phyloP scores from a whole-genome alignment of 805 yeast genomes.

The Candida ortonii region DNA sequence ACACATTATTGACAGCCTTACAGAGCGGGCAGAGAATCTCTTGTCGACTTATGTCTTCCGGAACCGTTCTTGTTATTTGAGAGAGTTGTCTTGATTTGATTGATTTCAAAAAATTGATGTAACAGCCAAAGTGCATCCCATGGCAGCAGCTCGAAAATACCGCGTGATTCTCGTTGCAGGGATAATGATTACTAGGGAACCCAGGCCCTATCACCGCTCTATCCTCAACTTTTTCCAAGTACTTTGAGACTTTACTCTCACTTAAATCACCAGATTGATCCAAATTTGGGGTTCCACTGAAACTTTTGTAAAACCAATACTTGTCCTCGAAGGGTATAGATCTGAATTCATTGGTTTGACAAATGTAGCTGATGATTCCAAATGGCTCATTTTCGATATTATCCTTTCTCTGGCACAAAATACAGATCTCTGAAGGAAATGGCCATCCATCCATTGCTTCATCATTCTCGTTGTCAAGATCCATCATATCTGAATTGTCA shows the following conservation, averaged over 20 bases:
- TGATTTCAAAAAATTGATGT: constrained; percentile 58
- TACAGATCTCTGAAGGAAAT: constrained; percentile 73
- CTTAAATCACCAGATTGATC: constrained; percentile 23
- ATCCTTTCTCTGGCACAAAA: constrained; percentile 77
- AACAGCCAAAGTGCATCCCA: constrained; percentile 85
- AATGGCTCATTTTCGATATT: constrained; percentile 57
- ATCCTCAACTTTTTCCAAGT: constrained; percentile 36
- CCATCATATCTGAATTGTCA: constrained; percentile 32
- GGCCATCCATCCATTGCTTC: constrained; percentile 49
- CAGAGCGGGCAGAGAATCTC: constrained; percentile 91
- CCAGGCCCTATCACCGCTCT: constrained; percentile 66
- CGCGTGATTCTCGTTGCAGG: constrained; percentile 40
- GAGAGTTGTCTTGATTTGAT: constrained; percentile 50
- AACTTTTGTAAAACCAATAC: constrained; percentile 65
- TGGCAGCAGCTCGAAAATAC: constrained; percentile 85
- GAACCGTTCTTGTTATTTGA: constrained; percentile 79
- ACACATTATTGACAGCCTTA: constrained; percentile 78
- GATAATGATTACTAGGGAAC: constrained; percentile 42
- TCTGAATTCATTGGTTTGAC: constrained; percentile 58
- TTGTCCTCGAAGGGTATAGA: constrained; percentile 59
- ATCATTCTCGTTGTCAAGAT: constrained; percentile 42
- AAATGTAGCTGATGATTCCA: constrained; percentile 67
- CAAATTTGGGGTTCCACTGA: constrained; percentile 47
- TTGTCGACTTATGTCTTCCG: constrained; percentile 65
- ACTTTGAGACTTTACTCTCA: constrained; percentile 33